Evolutionary conservation across 116 monocot genomes (phyloP).

Genomic region (Thalassia testudinum): DNA sequence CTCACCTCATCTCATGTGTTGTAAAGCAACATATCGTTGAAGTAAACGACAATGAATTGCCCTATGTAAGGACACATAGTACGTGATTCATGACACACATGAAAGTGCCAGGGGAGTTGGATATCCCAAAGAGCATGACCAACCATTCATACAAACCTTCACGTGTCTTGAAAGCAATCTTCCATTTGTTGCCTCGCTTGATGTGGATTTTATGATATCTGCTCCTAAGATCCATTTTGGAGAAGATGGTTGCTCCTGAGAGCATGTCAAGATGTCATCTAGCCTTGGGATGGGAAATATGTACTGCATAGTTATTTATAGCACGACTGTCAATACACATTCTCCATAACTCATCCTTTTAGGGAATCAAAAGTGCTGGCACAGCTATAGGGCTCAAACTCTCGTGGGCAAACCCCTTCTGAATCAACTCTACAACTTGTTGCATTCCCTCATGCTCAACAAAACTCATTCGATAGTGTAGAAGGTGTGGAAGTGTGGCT

Average conservation of each 20-base stretch:
- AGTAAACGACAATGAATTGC: neutral
- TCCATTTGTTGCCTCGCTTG: too few relatives aligned
- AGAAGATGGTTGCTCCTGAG: too few relatives aligned
- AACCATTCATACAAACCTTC: too few relatives aligned
- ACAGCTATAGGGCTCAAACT: neutral
- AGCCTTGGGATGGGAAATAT: neutral
- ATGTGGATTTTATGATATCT: neutral
- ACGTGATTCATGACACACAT: too few relatives aligned
- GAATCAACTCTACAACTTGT: neutral
- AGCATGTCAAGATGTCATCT: slow-evolving; percentile 1
- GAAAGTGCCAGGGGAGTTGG: neutral
- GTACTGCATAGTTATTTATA: neutral
- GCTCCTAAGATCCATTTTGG: neutral
- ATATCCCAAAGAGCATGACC: neutral
- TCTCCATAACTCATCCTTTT: neutral
- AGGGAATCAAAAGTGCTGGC: neutral
- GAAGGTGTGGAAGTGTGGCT: too few relatives aligned
- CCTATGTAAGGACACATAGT: neutral
- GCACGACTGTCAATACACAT: neutral
- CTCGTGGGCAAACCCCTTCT: too few relatives aligned
- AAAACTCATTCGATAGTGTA: neutral
- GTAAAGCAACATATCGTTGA: too few relatives aligned
- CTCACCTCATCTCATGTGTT: too few relatives aligned
- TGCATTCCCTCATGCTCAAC: neutral
- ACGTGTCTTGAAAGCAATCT: too few relatives aligned